Conservation (phyloP, 2,329 filamentous ascomycete genomes). For the Colletotrichum lentis region DNA sequence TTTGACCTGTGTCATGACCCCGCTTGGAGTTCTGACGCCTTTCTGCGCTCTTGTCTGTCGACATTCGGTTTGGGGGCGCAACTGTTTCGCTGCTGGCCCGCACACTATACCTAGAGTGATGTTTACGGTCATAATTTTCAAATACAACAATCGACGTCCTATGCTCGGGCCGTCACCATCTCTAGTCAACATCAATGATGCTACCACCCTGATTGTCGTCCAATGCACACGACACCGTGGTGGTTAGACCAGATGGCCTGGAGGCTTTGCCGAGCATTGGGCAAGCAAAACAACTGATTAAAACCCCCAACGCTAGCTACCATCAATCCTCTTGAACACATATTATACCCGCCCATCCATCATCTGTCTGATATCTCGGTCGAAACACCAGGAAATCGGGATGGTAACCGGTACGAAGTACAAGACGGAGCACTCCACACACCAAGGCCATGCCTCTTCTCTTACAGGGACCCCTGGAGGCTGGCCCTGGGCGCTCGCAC, state of each 20-base stretch:
- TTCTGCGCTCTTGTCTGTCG: not conserved
- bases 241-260: not conserved
- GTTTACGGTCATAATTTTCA: slow-evolving; percentile 8
- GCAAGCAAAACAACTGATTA: not conserved
- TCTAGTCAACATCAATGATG: slow-evolving; percentile 25
- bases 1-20: not conserved
- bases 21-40: not conserved
- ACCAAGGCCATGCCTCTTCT: not conserved
- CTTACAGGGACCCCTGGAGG: not conserved
- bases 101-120: slow-evolving; percentile 10
- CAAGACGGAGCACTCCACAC: not conserved
- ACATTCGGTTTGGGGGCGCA: not conserved
- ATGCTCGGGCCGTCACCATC: slow-evolving; percentile 9
- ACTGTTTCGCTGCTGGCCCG: not conserved
- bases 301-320: not conserved
- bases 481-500: slow-evolving; percentile 8
- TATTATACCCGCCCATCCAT: not conserved
- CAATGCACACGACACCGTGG: not conserved
- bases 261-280: not conserved
- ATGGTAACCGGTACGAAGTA: not conserved
- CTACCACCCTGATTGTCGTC: not conserved
- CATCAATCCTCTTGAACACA: slow-evolving; percentile 6
- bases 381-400: not conserved
- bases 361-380: not conserved
- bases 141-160: slow-evolving; percentile 19